These are phyloP conservation scores for Corynespora cassiicola DNA, from an alignment of 2,329 filamentous ascomycete genomes.

Conservation along the genomic window DNA sequence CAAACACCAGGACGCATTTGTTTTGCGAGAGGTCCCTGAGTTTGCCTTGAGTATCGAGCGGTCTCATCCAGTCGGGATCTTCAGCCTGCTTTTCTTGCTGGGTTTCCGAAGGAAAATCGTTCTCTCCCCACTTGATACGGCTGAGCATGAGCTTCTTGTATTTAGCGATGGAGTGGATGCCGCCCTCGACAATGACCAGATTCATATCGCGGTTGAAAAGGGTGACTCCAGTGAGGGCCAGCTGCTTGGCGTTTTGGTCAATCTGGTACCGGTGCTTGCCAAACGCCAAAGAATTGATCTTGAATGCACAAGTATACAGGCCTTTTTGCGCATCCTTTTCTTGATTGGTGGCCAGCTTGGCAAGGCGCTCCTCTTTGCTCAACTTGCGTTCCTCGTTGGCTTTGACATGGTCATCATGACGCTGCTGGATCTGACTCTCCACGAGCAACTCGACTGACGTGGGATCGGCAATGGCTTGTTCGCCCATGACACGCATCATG, in stretches of 20 bases:
- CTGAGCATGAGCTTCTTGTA: slow-evolving; percentile 95
- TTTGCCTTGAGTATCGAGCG: slow-evolving; percentile 77
- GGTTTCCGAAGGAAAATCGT: slow-evolving; percentile 69
- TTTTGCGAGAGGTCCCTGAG: slow-evolving; percentile 84
- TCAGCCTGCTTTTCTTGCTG: slow-evolving; percentile 66
- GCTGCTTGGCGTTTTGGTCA: slow-evolving; percentile 88
- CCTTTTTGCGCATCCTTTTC: slow-evolving; percentile 87
- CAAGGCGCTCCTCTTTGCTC: slow-evolving; percentile 83
- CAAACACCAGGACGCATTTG: slow-evolving; percentile 83
- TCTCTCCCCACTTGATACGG: slow-evolving; percentile 95
- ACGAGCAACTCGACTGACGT: slow-evolving; percentile 96
- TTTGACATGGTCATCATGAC: slow-evolving; percentile 77
- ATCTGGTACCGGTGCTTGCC: slow-evolving; percentile 95
- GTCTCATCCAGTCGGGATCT: slow-evolving; percentile 75
- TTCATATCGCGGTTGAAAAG: slow-evolving; percentile 90
- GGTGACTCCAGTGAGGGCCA: slow-evolving; percentile 85
- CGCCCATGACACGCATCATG: slow-evolving; percentile 94
- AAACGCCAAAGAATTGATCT: slow-evolving; percentile 86
- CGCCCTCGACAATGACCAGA: slow-evolving; percentile 90
- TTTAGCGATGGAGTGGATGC: slow-evolving; percentile 78
- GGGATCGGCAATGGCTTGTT: slow-evolving; percentile 92
- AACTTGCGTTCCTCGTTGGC: slow-evolving; percentile 86
- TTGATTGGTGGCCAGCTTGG: slow-evolving; percentile 84
- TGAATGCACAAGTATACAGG: slow-evolving; percentile 86
- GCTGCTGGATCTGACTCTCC: slow-evolving; percentile 89